Evolutionary conservation across 1,284 basidiomycete species (phyloP), one percentile per base, ranked within the genome.

Genomic region (Termitomyces sp.): DNA sequence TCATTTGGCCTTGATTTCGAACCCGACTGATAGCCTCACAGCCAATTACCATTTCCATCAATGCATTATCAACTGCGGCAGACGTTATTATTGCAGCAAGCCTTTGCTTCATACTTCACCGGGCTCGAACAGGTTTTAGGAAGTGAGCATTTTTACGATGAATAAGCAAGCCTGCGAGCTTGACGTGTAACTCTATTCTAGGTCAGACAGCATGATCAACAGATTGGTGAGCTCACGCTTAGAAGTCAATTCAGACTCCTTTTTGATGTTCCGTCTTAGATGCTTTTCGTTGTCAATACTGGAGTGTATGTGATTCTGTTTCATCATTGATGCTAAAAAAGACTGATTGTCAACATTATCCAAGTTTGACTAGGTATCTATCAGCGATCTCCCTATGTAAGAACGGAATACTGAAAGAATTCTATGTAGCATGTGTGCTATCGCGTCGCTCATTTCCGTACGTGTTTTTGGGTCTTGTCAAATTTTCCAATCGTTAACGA

Each of bases 251-350:
- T 18, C 6, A n/a, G 14, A 7, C 14, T 26, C 21, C 14, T 30
- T 41, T 19, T 26, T 47, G 3, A 52, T 40, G 13, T 10, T 28
- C 2, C 3, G 3, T n/a, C 13, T 49, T 30, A 79, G 77, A 77
- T 77, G 28, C 26, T 76, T 7, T 80, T 77, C 57, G 69, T 68
- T 33, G 67, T 80, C 47, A 80, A 77, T 58, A 80, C 79, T 0
- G 77, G 79, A 57, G 57, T 65, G 63, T 68, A 53, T 59, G 64
- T 47, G 18, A 33, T 26, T 38, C n/a, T 28, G 7, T 35, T 24
- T 46, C 7, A 10, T 14, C 24, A 21, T 46, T 28, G n/a, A 46
- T 9, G 30, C 24, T 1, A 10, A 7, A 2, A 31, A 39, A 33
- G 1, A 19, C 24, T 52, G 2, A 54, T 46, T 45, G 6, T 9